Evolutionary conservation across 2,329 filamentous ascomycete species (phyloP).

Genomic region (Huntiella bhutanensis): DNA sequence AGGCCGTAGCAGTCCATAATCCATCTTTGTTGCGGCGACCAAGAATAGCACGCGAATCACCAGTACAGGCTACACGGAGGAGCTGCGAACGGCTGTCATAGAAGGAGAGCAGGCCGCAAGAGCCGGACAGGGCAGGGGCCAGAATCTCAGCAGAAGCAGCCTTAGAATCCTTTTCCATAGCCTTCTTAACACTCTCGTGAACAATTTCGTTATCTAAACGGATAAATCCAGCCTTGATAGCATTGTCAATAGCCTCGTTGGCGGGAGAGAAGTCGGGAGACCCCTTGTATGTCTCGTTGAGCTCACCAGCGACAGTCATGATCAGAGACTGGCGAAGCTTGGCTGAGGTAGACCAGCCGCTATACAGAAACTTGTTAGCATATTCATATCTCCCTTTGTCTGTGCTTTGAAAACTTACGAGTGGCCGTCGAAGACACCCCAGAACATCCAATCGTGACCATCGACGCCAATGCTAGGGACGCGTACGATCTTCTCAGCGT

Average conservation of each 20-base stretch:
- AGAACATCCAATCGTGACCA: conserved; percentile 84
- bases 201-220: conserved; percentile 88
- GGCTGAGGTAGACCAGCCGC: conserved; percentile 94
- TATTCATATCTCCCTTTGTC: not conserved
- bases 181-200: conserved; percentile 78
- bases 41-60: conserved; percentile 86
- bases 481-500: conserved; percentile 94
- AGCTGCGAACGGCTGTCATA: conserved; percentile 80
- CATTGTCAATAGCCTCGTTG: conserved; percentile 64
- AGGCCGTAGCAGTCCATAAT: conserved; percentile 79
- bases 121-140: conserved; percentile 86
- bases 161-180: conserved; percentile 75
- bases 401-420: conserved; percentile 38
- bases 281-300: conserved; percentile 79
- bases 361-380: conserved; percentile 19
- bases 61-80: conserved; percentile 83
- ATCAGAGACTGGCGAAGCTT: conserved; percentile 87
- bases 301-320: conserved; percentile 75
- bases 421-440: conserved; percentile 97
- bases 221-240: conserved; percentile 83
- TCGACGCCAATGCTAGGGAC: conserved; percentile 36
- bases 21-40: conserved; percentile 60
- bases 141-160: conserved; percentile 79
- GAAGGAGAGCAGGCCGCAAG: conserved; percentile 87
- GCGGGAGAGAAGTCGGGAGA: conserved; percentile 44